Conservation (phyloP, 2,329 filamentous ascomycete genomes). For the Exserohilum turcica region DNA sequence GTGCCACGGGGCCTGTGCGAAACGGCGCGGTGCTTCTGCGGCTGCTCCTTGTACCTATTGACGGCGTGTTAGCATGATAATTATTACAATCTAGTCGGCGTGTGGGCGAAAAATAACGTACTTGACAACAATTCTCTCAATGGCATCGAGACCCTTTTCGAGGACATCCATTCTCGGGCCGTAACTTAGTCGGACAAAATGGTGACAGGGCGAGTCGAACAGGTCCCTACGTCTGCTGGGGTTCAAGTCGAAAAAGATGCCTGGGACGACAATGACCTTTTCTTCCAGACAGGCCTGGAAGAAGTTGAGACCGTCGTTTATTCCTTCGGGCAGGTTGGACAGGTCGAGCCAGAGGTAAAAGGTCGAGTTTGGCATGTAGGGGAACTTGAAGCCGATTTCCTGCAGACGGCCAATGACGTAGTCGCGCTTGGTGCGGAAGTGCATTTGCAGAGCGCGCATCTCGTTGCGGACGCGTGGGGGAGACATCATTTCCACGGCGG, state of each 20-base stretch:
- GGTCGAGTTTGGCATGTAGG: constrained; percentile 82
- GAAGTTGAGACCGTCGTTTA: constrained; percentile 94
- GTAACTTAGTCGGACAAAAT: constrained; percentile 50
- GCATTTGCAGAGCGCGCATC: constrained; percentile 85
- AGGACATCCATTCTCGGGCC: constrained; percentile 50
- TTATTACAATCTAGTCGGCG: too few relatives aligned
- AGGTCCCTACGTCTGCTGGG: constrained; percentile 85
- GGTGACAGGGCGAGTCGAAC: constrained; percentile 91
- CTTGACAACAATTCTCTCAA: constrained; percentile 49
- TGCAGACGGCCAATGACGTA: constrained; percentile 80
- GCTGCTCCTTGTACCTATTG: constrained; percentile 18
- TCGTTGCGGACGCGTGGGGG: constrained; percentile 78
- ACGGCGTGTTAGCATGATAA: too few relatives aligned
- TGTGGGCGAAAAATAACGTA: constrained; percentile 26
- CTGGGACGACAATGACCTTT: constrained; percentile 94
- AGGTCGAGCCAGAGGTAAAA: constrained; percentile 87
- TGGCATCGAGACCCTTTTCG: constrained; percentile 48
- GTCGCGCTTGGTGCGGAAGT: constrained; percentile 93
- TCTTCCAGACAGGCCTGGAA: constrained; percentile 92
- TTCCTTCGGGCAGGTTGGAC: constrained; percentile 71
- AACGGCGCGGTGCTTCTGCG: constrained; percentile 18
- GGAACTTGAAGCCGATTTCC: constrained; percentile 84
- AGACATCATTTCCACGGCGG: constrained; percentile 90
- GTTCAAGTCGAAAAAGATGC: constrained; percentile 98
- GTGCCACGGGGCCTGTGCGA: constrained; percentile 20